These are phyloP conservation scores for Eucalyptus victrix DNA, from an alignment of 345 rosid species.

Conservation along the genomic window DNA sequence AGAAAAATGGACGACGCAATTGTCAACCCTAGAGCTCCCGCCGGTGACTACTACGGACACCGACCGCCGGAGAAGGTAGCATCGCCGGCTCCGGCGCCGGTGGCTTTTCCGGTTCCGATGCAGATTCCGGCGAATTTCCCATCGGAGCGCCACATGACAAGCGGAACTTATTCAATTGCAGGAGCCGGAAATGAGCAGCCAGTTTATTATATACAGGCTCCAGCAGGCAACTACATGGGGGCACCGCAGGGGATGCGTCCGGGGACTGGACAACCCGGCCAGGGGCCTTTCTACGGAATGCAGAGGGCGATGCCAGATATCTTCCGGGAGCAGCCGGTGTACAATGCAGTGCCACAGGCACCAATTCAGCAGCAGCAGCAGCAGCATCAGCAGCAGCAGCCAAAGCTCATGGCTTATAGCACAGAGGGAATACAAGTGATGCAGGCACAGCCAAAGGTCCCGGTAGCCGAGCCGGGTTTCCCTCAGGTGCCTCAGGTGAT, in stretches of 20 bases:
- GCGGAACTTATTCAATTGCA: neutral
- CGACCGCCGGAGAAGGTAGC: constrained; percentile 7
- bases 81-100: constrained; percentile 1
- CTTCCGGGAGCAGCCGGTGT: constrained; percentile 24
- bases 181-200: constrained; percentile 21
- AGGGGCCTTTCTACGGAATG: constrained; percentile 21
- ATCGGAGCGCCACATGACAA: constrained; percentile 18
- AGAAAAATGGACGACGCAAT: constrained; percentile 10
- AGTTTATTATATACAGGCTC: constrained; percentile 19
- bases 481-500: constrained; percentile 28
- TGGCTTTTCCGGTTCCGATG: constrained; percentile 18
- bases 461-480: constrained; percentile 13
- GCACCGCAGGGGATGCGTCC: constrained; percentile 11
- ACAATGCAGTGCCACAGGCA: constrained; percentile 8
- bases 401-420: neutral
- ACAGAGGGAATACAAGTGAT: constrained; percentile 5
- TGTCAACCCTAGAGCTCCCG: neutral
- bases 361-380: constrained; percentile 8
- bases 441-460: constrained; percentile 3
- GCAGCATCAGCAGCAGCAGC: neutral
- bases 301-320: constrained; percentile 25
- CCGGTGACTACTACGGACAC: constrained; percentile 8
- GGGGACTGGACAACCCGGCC: constrained; percentile 13
- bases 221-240: constrained; percentile 8
- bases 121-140: constrained; percentile 15